phyloP scores from a whole-genome alignment of 352 stramenopile genomes.

The Peronospora destructor region DNA sequence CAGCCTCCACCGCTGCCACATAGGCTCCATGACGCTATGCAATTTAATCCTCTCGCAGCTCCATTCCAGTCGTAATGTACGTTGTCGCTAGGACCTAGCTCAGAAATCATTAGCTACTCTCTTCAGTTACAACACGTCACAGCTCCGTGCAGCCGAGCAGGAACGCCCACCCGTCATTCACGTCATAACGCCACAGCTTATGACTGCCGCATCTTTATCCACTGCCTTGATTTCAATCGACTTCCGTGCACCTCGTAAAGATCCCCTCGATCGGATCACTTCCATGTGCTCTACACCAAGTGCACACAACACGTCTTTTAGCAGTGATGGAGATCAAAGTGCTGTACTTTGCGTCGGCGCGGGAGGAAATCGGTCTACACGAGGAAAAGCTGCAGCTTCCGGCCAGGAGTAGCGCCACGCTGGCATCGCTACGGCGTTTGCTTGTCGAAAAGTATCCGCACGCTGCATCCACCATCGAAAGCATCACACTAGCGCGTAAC shows the following conservation, averaged over 20 bases:
- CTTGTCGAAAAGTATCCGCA: conserved; percentile 51
- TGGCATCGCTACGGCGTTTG: conserved; percentile 34
- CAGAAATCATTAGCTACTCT: too few species aligned
- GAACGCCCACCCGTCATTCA: too few species aligned
- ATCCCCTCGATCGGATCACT: conserved; percentile 13
- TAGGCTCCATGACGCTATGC: too few species aligned
- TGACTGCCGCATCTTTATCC: neutral
- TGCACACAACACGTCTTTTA: neutral
- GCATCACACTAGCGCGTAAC: conserved; percentile 66
- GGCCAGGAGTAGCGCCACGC: conserved; percentile 17
- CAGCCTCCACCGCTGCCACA: too few species aligned
- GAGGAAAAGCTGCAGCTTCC: conserved; percentile 48
- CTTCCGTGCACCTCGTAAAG: conserved; percentile 26
- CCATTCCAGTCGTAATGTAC: too few species aligned
- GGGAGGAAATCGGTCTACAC: conserved; percentile 62
- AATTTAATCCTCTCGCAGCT: too few species aligned
- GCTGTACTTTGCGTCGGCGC: conserved; percentile 76
- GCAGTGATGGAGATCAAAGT: conserved; percentile 49
- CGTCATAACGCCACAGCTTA: too few species aligned
- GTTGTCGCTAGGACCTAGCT: too few species aligned
- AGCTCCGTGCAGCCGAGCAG: too few species aligned
- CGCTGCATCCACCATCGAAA: conserved; percentile 34
- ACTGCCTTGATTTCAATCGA: neutral
- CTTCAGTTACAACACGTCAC: too few species aligned
- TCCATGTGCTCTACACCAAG: conserved; percentile 11